Evolutionary conservation across 1,284 basidiomycete species (phyloP).

Genomic region (Psilocybe mexicana): DNA sequence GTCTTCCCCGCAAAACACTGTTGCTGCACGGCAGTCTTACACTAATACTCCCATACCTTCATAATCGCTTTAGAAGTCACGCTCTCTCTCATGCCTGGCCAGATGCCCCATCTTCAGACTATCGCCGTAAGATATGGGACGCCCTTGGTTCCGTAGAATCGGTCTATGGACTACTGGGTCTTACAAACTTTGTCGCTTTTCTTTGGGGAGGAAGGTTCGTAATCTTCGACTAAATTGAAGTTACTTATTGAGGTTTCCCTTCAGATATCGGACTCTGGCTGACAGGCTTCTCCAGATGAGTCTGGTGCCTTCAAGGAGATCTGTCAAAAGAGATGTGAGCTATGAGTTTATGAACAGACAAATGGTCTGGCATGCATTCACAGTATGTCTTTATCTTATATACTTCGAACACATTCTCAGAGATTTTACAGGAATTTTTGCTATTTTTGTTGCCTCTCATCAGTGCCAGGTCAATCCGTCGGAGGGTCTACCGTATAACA

Average conservation of each 20-base stretch:
- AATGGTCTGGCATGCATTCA: conserved; percentile 99
- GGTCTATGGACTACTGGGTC: conserved; percentile 55
- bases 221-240: conserved; percentile 3
- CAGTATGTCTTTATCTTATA: conserved; percentile 52
- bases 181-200: conserved; percentile 83
- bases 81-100: conserved; percentile 89
- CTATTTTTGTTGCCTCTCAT: conserved; percentile 91
- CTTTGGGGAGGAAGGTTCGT: conserved; percentile 83
- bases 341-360: conserved; percentile 99
- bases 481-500: conserved; percentile 50
- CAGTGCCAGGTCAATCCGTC: conserved; percentile 63
- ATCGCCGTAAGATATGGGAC: conserved; percentile 77
- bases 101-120: conserved; percentile 80
- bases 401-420: conserved; percentile 5
- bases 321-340: conserved; percentile 83
- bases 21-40: conserved; percentile 75
- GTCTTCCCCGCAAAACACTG: conserved; percentile 60
- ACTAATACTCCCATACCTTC: conserved; percentile 77
- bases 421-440: conserved; percentile 80
- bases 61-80: conserved; percentile 70
- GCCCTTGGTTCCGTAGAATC: conserved; percentile 70
- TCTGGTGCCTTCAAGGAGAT: conserved; percentile 73
- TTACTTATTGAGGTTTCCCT: neutral
- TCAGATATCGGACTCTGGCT: conserved; percentile 82
- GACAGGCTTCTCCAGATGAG: conserved; percentile 83